Evolutionary conservation across 2,329 filamentous ascomycete species (phyloP), one percentile per base, ranked within the genome.

Genomic region (Nigrospora osmanthi): DNA sequence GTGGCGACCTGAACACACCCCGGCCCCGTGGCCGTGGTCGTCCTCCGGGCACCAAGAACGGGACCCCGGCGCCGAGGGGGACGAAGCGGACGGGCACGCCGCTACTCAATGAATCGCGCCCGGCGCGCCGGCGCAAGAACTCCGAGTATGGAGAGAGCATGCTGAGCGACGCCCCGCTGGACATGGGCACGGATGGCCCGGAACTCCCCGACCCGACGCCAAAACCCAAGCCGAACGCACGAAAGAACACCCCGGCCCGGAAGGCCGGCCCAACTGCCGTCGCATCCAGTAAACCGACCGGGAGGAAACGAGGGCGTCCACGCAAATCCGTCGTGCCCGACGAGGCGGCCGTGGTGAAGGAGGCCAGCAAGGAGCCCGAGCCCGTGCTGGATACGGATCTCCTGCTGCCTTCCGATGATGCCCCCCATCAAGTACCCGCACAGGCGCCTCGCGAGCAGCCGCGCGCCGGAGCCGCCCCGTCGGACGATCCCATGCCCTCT

Each of bases 71-170:
- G 49, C 70, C 73, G 30, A 60, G 62, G 12, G 64, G 59, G 4
- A 75, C 69, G 50, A 72, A 72, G 53, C 67, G 69, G 47, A 66
- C 70, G 9, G 68, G 61, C 11, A 75, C 73, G 2, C 73, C 73
- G 4, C 61, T 67, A 15, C 59, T 54, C 42, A 64, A 60, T 40
- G 62, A 58, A 1, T 58, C 66, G 11, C 55, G 52, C 42, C 54
- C 61, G 19, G 55, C 60, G 38, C 67, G 66, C 28, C 58, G 58
- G 9, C 58, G 59, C 11, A 58, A 57, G 34, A 54, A 56, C 9
- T 49, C 49, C 6, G 50, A 54, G 11, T 59, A 59, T n/a, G 60
- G 61, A 17, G 44, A 49, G 37, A 54, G 53, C 32, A 44, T 50
- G 6, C 16, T 49, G 11, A 49, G 51, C 45, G 59, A 62, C 38